Evolutionary conservation across 495 filamentous ascomycete species (phyloP).

Genomic region (Penicillium psychrofluorescens): DNA sequence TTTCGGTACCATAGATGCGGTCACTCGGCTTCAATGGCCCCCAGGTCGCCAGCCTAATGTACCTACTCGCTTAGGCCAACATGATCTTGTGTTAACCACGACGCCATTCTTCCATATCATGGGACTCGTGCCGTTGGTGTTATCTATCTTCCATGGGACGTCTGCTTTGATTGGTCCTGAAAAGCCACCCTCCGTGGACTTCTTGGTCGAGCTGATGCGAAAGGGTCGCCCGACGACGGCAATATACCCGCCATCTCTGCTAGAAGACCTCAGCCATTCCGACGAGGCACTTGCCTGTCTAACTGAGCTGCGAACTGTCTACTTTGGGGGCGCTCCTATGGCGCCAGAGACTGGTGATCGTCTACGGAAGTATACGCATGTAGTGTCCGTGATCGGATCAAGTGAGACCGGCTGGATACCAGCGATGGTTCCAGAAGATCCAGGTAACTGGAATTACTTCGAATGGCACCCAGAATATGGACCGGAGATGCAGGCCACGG

Average conservation of each 20-base stretch:
- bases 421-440: conserved; percentile 26
- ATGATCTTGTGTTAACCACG: conserved; percentile 12
- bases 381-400: conserved; percentile 9
- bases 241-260: conserved; percentile 15
- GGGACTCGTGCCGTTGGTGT: conserved; percentile 10
- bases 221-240: conserved; percentile 8
- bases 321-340: conserved; percentile 18
- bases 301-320: conserved; percentile 5
- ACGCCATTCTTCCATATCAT: conserved; percentile 22
- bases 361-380: conserved; percentile 7
- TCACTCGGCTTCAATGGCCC: conserved; percentile 15
- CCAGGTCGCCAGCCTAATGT: no score
- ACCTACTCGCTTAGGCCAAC: no score
- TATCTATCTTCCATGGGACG: conserved; percentile 7
- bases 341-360: conserved; percentile 9
- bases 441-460: conserved; percentile 43
- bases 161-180: conserved; percentile 14
- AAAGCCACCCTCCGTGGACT: conserved; percentile 18
- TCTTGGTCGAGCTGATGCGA: conserved; percentile 13
- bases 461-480: conserved; percentile 39
- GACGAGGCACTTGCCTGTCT: conserved; percentile 10
- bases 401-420: conserved; percentile 14
- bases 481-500: conserved; percentile 31
- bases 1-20: conserved; percentile 34
- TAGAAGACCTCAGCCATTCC: conserved; percentile 22